phyloP scores from a whole-genome alignment of 2,329 filamentous ascomycete genomes.

The Westerdykella ornata region DNA sequence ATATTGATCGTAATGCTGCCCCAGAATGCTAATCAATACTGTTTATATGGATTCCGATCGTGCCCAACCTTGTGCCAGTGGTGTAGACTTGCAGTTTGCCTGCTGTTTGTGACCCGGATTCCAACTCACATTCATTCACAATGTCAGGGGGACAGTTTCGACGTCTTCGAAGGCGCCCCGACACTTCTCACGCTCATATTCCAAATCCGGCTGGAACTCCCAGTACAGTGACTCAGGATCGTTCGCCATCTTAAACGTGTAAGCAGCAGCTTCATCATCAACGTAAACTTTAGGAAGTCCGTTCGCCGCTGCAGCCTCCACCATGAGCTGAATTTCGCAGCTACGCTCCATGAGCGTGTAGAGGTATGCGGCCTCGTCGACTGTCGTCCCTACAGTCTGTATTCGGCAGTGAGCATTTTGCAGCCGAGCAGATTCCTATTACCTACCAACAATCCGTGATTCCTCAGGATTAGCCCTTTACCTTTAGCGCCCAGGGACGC shows the following conservation, averaged over 20 bases:
- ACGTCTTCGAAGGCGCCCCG: slow-evolving; percentile 17
- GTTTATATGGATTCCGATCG: too few relatives aligned
- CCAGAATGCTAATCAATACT: too few relatives aligned
- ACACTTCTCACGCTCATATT: slow-evolving; percentile 38
- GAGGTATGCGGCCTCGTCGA: slow-evolving; percentile 67
- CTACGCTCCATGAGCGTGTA: slow-evolving; percentile 63
- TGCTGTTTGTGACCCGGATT: too few relatives aligned
- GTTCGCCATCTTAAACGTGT: slow-evolving; percentile 46
- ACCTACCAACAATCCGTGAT: slow-evolving; percentile 58
- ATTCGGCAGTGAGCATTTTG: slow-evolving; percentile 3
- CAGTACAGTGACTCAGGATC: slow-evolving; percentile 47
- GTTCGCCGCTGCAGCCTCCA: slow-evolving; percentile 58
- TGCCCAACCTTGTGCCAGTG: too few relatives aligned
- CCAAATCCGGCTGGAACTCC: slow-evolving; percentile 48
- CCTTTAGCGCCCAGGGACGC: slow-evolving; percentile 55
- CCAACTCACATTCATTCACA: too few relatives aligned
- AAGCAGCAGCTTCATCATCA: slow-evolving; percentile 50
- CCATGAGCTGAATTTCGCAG: slow-evolving; percentile 60
- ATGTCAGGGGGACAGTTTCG: neutral
- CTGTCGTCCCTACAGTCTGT: slow-evolving; percentile 59
- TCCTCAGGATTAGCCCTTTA: slow-evolving; percentile 59
- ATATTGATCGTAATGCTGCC: too few relatives aligned
- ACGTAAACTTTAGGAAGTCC: slow-evolving; percentile 49
- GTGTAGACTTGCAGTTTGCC: too few relatives aligned
- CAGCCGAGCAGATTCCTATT: neutral